Evolutionary conservation across 1,284 basidiomycete species (phyloP).

Genomic region (Ganoderma meredithae): DNA sequence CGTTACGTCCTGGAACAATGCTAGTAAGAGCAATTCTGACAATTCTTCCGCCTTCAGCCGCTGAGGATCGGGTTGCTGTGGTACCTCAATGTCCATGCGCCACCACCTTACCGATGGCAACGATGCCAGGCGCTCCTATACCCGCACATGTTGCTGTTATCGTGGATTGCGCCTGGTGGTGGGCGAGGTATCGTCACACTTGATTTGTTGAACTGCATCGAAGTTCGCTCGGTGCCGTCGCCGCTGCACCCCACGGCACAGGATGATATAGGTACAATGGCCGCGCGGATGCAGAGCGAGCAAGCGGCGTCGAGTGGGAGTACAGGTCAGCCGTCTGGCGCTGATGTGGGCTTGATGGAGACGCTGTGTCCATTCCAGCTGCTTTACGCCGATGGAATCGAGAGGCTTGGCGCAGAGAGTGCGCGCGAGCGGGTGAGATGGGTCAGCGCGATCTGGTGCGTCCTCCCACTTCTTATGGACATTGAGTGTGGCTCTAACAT

Average conservation of each 20-base stretch:
- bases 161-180: slow-evolving; percentile 83
- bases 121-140: slow-evolving; percentile 85
- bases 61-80: slow-evolving; percentile 83
- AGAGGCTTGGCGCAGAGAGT: slow-evolving; percentile 84
- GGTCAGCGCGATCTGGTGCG: slow-evolving; percentile 87
- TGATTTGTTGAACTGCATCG: slow-evolving; percentile 84
- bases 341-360: slow-evolving; percentile 57
- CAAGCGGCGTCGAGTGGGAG: slow-evolving; percentile 54
- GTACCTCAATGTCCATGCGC: slow-evolving; percentile 89
- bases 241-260: slow-evolving; percentile 78
- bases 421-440: slow-evolving; percentile 85
- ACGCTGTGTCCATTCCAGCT: slow-evolving; percentile 88
- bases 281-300: slow-evolving; percentile 69
- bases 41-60: slow-evolving; percentile 57
- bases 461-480: slow-evolving; percentile 24
- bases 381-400: slow-evolving; percentile 86
- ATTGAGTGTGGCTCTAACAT: too few relatives aligned
- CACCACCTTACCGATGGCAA: slow-evolving; percentile 84
- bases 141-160: slow-evolving; percentile 79
- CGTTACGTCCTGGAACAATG: background rate
- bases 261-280: slow-evolving; percentile 86
- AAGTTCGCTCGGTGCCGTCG: slow-evolving; percentile 80
- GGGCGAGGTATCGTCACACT: slow-evolving; percentile 83
- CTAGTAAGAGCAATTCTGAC: slow-evolving; percentile 29
- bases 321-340: slow-evolving; percentile 37